A percentile compares a stretch with the other conserved stretches of the same genome.
These are phyloP conservation scores for Alternaria ethzedia DNA, from an alignment of 2,329 filamentous ascomycete genomes.

Conservation along the genomic window DNA sequence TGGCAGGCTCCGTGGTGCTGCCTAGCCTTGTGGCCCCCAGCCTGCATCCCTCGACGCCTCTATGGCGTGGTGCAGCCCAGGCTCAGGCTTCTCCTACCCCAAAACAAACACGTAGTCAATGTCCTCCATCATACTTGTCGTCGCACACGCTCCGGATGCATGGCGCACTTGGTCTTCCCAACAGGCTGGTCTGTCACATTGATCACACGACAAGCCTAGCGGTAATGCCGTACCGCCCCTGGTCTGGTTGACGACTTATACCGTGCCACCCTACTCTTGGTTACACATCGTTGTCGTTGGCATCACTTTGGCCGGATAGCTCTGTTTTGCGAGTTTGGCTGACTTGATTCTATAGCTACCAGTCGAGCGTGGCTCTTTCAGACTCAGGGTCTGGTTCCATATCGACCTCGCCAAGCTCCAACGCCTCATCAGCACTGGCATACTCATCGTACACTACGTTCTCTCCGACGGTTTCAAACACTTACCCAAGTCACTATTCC, in stretches of 20 bases:
- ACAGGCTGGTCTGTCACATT: constrained; percentile 50
- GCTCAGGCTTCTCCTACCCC: constrained; percentile 44
- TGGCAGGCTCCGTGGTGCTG: constrained; percentile 45
- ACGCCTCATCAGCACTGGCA: constrained; percentile 55
- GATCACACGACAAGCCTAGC: constrained; percentile 54
- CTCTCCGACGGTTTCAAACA: constrained; percentile 37
- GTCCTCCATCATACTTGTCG: constrained; percentile 40
- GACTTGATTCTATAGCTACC: constrained; percentile 56
- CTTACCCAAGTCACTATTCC: constrained; percentile 43
- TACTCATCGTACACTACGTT: constrained; percentile 53
- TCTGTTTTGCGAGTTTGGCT: constrained; percentile 42
- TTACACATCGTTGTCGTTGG: constrained; percentile 49
- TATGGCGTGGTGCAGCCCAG: constrained; percentile 46
- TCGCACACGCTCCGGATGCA: constrained; percentile 48
- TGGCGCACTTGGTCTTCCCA: constrained; percentile 48
- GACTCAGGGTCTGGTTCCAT: constrained; percentile 64
- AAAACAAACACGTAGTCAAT: constrained; percentile 52
- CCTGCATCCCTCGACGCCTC: constrained; percentile 45
- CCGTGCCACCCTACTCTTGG: constrained; percentile 46
- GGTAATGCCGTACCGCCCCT: constrained; percentile 46
- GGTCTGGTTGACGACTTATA: constrained; percentile 48
- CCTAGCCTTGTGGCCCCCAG: constrained; percentile 45
- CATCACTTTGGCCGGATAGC: constrained; percentile 37
- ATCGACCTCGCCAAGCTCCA: constrained; percentile 60
- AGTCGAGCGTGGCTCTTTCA: constrained; percentile 57